Conservation (phyloP, 2,329 filamentous ascomycete species). For the Penicillium oxalicum region DNA sequence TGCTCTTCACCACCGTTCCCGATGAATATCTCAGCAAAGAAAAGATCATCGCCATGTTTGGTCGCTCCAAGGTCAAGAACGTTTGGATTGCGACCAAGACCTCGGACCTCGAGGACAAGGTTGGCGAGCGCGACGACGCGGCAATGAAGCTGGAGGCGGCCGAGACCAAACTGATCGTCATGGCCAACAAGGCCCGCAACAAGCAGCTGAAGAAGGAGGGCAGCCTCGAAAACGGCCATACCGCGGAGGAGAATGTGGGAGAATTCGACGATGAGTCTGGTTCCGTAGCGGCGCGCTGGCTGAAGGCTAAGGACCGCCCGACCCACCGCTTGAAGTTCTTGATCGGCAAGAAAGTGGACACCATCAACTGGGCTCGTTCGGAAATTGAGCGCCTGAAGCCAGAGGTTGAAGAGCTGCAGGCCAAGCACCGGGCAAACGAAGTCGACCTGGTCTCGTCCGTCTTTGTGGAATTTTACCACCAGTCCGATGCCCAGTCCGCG, state of each 20-base stretch:
- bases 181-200: conserved; percentile 65
- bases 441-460: conserved; percentile 66
- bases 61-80: conserved; percentile 66
- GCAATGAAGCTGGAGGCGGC: conserved; percentile 79
- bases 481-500: conserved; percentile 78
- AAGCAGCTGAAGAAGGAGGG: conserved; percentile 59
- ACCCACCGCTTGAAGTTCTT: conserved; percentile 67
- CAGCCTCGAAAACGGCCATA: conserved; percentile 34
- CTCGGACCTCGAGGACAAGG: conserved; percentile 69
- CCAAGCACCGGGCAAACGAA: conserved; percentile 59
- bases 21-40: conserved; percentile 67
- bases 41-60: conserved; percentile 75
- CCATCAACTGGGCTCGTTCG: conserved; percentile 79
- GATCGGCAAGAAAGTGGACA: conserved; percentile 85
- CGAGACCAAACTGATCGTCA: conserved; percentile 77
- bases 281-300: conserved; percentile 66
- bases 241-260: conserved; percentile 41
- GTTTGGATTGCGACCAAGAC: conserved; percentile 80
- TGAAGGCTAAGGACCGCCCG: conserved; percentile 67
- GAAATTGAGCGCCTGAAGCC: conserved; percentile 72
- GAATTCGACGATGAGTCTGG: conserved; percentile 62
- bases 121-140: conserved; percentile 72
- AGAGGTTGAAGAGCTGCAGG: conserved; percentile 63
- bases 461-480: conserved; percentile 82
- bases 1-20: conserved; percentile 83